phyloP scores from a whole-genome alignment of 2,329 filamentous ascomycete genomes.

The Fusarium sarcochroum region DNA sequence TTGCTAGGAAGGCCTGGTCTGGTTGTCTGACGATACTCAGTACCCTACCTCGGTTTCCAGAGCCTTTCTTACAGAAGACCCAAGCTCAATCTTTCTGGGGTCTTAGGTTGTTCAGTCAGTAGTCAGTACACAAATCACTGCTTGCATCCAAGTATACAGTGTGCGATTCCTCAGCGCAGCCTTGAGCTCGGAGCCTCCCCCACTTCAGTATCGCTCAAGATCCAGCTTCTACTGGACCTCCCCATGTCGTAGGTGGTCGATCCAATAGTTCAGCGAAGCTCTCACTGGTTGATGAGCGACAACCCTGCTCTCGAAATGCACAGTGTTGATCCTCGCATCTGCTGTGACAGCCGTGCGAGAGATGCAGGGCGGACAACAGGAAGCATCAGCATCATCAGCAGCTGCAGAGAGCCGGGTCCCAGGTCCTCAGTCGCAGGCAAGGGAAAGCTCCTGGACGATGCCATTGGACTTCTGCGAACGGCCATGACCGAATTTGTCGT shows the following conservation, averaged over 20 bases:
- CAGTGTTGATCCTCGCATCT: slow-evolving; percentile 20
- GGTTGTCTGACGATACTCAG: slow-evolving; percentile 1
- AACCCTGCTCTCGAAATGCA: slow-evolving; percentile 9
- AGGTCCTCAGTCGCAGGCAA: slow-evolving; percentile 2
- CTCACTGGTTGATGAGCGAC: slow-evolving; percentile 17
- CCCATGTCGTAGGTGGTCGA: slow-evolving; percentile 25
- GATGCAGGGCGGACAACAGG: slow-evolving; percentile 22
- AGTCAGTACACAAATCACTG: slow-evolving; percentile 29
- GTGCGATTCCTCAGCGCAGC: slow-evolving; percentile 43
- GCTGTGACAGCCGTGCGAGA: slow-evolving; percentile 7
- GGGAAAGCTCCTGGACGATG: slow-evolving; percentile 5
- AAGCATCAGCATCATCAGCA: slow-evolving; percentile 14
- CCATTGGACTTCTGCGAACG: slow-evolving; percentile 2
- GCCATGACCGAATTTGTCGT: slow-evolving; percentile 19
- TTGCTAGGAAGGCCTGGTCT: slow-evolving; percentile 9
- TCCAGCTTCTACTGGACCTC: slow-evolving; percentile 21
- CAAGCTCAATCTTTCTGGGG: slow-evolving; percentile 5
- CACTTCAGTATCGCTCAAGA: slow-evolving; percentile 31
- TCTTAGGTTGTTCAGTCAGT: neutral
- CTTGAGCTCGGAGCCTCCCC: slow-evolving; percentile 45
- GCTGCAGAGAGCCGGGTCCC: slow-evolving; percentile 12
- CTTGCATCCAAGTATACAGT: slow-evolving; percentile 43
- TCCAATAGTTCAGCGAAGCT: slow-evolving; percentile 29
- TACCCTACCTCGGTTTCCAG: slow-evolving; percentile 2
- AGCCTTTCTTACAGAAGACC: neutral